Base-by-base conservation (phyloP, 768 basidiomycete genomes). In the Pholiota molesta region DNA sequence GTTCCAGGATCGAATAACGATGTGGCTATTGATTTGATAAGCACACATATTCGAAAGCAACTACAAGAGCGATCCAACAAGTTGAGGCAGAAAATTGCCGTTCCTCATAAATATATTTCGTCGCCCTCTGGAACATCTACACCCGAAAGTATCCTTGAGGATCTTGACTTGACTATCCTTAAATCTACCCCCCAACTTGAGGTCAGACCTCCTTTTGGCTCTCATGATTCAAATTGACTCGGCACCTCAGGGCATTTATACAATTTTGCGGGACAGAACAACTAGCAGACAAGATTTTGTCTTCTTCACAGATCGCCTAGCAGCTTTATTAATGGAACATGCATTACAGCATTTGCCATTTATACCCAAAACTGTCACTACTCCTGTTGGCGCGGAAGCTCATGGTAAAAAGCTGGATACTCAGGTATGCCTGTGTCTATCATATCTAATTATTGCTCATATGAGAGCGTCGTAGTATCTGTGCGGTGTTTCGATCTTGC, bases 1-100 rank as follows among this genome's bases (percentile, higher is more conserved):
- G 96, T 99, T n/a, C 96, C 96, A 1, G 97, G 97, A 2, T 86
- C 86, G 3, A 87, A 94, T 65, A 99, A 99, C 69, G 73, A 84
- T 21, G 90, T 97, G 10, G 95, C 97, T 3, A 95, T 97, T 58
- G 96, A 97, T 62, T 81, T 99, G 40, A 94, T 99, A 57, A 88
- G 90, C 16, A 94, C 93, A 2, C 97, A 99, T 71, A 86, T 99
- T 60, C 85, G 88, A 28, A 85, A 89, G 40, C 89, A 97, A 72
- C 83, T 99, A 51, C 85, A 88, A 55, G 90, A 94, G 57, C 88
- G 96, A 3, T 83, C 88, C 3, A 84, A 86, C 23, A 81, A 83
- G 42, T 89, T 98, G 70, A 80, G 95, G 16, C 83, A 84, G 63
- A 84, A 87, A 69, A 86, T 97, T 72, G 92, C 90, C 40, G 78